These are phyloP conservation scores for Globisporangium mamillatum DNA, from an alignment of 352 stramenopile genomes.

Conservation along the genomic window DNA sequence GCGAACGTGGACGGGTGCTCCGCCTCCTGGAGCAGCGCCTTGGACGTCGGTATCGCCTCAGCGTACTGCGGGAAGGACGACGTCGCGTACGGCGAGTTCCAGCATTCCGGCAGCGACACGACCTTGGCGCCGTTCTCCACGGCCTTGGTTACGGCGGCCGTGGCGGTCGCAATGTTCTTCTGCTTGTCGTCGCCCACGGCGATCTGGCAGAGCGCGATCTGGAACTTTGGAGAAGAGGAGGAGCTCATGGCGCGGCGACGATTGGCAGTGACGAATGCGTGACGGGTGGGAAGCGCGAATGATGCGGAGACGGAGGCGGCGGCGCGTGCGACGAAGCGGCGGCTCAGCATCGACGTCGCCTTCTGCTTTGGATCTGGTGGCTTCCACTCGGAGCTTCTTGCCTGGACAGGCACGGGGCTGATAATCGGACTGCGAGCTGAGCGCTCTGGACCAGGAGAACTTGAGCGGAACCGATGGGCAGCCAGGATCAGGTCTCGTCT, in stretches of 20 bases:
- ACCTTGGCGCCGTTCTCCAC: constrained; percentile 81
- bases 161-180: constrained; percentile 81
- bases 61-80: constrained; percentile 97
- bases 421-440: background rate
- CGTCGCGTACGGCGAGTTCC: constrained; percentile 97
- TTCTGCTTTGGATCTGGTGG: constrained; percentile 3
- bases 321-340: constrained; percentile 2
- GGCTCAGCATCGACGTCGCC: background rate
- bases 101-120: constrained; percentile 94
- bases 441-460: background rate
- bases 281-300: background rate
- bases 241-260: constrained; percentile 35
- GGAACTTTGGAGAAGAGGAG: constrained; percentile 59
- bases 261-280: background rate
- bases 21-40: constrained; percentile 45
- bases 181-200: constrained; percentile 86
- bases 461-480: background rate
- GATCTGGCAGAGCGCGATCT: constrained; percentile 96
- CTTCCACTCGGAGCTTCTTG: background rate
- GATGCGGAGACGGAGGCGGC: background rate
- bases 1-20: constrained; percentile 86
- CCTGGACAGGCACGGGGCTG: background rate
- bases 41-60: constrained; percentile 90
- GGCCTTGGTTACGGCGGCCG: constrained; percentile 57
- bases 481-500: background rate